Evolutionary conservation across 225 moss, liverwort and hornwort species (phyloP), one percentile per base, ranked within the genome.

Genomic region (Neckera pumila): DNA sequence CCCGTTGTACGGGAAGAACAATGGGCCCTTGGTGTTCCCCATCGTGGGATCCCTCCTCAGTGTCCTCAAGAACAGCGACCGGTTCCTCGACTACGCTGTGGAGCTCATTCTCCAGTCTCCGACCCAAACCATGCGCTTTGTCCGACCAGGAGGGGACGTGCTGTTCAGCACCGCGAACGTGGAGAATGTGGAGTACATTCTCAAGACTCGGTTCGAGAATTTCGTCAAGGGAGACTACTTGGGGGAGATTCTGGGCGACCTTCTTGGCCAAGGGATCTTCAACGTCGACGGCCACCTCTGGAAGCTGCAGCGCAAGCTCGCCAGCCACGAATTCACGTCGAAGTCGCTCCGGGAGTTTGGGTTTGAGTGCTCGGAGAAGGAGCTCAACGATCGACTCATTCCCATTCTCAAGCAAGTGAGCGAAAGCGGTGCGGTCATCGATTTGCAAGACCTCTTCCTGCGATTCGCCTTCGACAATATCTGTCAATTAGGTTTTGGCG

Each of bases 181-280:
- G 5, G 87, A 84, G 14, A 91, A 91, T 31, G 89, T 91, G 15
- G 89, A 89, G 76, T 89, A 91, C 74, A 63, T 93, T 53, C 71
- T 96, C 18, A 96, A 94, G 86, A 94, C 90, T 8, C 88, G 90
- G 67, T 96, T 95, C 51, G 88, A 91, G 51, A 91, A 92, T 85
- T 93, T 87, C 60, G 21, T 84, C 47, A 93, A 93, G 70, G 93
- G 91, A 14, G 87, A 92, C 78, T 49, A 26, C n/a, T 17, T 91
- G 58, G 60, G 75, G 20, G 26, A 33, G 0, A 10, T 85, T 4
- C 43, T 92, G 8, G 49, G 11, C 9, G 90, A 92, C 51, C 85
- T 94, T 5, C 87, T 93, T 3, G 94, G 93, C 12, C 81, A 93
- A 26, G 94, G 94, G 14, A 93, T 94, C 53, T 53, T 53, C 53